These are phyloP conservation scores for Neurospora africana DNA, from an alignment of 495 filamentous ascomycete genomes.

Conservation along the genomic window DNA sequence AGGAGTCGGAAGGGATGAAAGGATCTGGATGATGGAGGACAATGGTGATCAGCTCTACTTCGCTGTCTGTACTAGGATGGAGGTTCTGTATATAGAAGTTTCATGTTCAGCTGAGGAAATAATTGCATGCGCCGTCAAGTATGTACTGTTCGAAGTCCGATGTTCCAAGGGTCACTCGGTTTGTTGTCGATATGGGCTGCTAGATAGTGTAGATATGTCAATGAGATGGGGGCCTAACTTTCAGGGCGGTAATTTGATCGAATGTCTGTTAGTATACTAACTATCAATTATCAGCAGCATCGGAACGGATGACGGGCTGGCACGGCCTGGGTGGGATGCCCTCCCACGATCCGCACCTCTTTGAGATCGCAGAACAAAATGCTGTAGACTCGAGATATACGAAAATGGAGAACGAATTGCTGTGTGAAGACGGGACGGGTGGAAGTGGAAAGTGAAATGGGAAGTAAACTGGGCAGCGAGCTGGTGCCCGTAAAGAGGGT, in stretches of 20 bases:
- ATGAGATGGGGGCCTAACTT: not conserved
- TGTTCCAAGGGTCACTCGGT: not conserved
- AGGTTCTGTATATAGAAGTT: not conserved
- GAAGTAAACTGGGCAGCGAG: not conserved
- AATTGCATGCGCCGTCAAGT: not conserved
- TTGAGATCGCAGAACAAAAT: not conserved
- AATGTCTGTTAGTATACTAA: not conserved
- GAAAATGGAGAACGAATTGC: not conserved
- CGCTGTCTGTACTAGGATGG: not conserved
- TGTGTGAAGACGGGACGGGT: not conserved
- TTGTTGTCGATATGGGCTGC: not conserved
- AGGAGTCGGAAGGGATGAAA: not conserved
- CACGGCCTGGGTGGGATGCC: not conserved
- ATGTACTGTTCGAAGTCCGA: not conserved
- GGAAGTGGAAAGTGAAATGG: not conserved
- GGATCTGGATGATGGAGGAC: not conserved
- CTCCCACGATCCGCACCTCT: not conserved
- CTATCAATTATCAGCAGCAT: not conserved
- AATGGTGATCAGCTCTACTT: not conserved
- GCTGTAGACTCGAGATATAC: not conserved
- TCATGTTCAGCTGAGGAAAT: not conserved
- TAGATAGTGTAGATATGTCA: not conserved
- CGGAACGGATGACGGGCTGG: not conserved
- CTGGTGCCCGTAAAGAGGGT: too few relatives aligned
- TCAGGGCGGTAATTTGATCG: fast-evolving